Conservation (phyloP, 352 stramenopile species). For the Phytophthora colocasiae region DNA sequence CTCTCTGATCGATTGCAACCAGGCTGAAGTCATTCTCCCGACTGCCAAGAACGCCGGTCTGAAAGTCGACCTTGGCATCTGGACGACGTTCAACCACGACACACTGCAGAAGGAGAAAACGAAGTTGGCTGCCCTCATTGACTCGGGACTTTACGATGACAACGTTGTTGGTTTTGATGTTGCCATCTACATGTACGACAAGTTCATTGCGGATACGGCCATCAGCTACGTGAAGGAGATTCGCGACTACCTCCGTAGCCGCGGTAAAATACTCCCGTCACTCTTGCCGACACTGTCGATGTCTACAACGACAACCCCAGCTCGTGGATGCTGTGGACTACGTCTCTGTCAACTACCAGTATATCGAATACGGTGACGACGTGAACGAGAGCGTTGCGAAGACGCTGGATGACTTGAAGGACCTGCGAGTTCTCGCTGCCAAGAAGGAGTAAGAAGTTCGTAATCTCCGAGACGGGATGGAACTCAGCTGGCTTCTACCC, state of each 20-base stretch:
- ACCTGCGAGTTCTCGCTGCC: constrained; percentile 48
- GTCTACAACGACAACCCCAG: too few species aligned
- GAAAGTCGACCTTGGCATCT: constrained; percentile 71
- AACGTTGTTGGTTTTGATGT: constrained; percentile 66
- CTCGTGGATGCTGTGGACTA: too few species aligned
- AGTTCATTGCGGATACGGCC: constrained; percentile 51
- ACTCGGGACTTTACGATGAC: constrained; percentile 47
- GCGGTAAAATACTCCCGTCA: constrained; percentile 59
- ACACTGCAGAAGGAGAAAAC: constrained; percentile 54
- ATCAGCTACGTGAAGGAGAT: constrained; percentile 69
- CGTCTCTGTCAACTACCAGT: too few species aligned
- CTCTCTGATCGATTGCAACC: constrained; percentile 63
- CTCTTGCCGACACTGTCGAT: too few species aligned
- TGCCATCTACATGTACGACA: constrained; percentile 65
- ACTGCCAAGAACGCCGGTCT: constrained; percentile 55
- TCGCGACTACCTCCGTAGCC: constrained; percentile 47
- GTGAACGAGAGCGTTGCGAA: constrained; percentile 51
- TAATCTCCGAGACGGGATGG: constrained; percentile 80
- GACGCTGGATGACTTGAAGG: constrained; percentile 64
- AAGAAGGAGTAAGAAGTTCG: constrained; percentile 60
- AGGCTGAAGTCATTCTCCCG: constrained; percentile 50
- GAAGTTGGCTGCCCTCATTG: constrained; percentile 50
- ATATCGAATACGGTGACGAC: too few species aligned
- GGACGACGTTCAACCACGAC: constrained; percentile 47
- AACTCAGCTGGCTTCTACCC: too few species aligned